Evolutionary conservation across 768 basidiomycete species (phyloP).

Genomic region (Suillus sp.): DNA sequence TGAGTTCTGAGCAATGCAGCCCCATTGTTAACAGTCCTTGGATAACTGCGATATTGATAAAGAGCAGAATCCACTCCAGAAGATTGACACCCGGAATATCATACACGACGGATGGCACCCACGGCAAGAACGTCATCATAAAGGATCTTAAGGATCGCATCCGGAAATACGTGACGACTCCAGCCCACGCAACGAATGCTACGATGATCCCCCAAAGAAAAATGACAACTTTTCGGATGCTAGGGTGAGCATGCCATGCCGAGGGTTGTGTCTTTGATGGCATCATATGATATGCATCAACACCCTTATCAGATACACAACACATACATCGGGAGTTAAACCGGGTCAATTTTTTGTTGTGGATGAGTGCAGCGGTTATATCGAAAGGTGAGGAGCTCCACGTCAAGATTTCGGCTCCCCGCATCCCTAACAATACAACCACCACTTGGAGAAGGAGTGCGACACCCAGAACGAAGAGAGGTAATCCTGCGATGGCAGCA

Average conservation of each 20-base stretch:
- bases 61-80: constrained; percentile 29
- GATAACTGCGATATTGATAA: constrained; percentile 26
- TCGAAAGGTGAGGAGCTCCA: too few relatives aligned
- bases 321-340: constrained; percentile 29
- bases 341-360: constrained; percentile 19
- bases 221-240: constrained; percentile 22
- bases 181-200: constrained; percentile 21
- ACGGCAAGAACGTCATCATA: too few relatives aligned
- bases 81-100: constrained; percentile 22
- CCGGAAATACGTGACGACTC: constrained; percentile 8
- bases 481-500: too few relatives aligned
- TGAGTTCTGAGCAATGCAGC: constrained; percentile 31
- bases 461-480: constrained; percentile 19
- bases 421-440: constrained; percentile 11
- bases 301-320: constrained; percentile 17
- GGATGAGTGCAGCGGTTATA: too few relatives aligned
- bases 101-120: constrained; percentile 18
- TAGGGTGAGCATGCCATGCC: constrained; percentile 19
- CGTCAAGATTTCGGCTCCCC: too few relatives aligned
- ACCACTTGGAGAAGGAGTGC: constrained; percentile 24
- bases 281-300: constrained; percentile 13
- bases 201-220: constrained; percentile 5
- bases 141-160: too few relatives aligned
- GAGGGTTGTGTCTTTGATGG: constrained; percentile 26
- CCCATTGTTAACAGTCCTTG: constrained; percentile 32